Percentiles rank a stretch among this genome's conserved stretches.
phyloP scores from a whole-genome alignment of 1,284 basidiomycete genomes.

The Microbotryum saponariae region DNA sequence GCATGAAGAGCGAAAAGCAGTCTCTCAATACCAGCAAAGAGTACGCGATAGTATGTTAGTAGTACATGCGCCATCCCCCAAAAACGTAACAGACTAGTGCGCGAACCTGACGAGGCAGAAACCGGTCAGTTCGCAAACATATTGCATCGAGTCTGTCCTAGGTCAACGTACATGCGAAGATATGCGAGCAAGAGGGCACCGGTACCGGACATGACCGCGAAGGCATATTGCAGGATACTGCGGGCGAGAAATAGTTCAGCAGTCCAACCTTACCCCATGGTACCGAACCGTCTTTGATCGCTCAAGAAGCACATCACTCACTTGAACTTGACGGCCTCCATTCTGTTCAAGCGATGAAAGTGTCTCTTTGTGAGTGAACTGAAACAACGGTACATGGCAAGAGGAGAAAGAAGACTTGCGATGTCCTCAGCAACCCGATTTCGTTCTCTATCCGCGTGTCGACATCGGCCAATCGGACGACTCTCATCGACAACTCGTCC shows the following conservation, averaged over 20 bases:
- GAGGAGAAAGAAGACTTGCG: slow-evolving; percentile 2
- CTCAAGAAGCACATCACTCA: slow-evolving; percentile 3
- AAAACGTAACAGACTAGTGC: too few relatives aligned
- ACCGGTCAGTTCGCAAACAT: too few relatives aligned
- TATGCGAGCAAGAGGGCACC: slow-evolving; percentile 34
- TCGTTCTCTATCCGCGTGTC: slow-evolving; percentile 96
- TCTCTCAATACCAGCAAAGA: too few relatives aligned
- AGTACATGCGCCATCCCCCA: too few relatives aligned
- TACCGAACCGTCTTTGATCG: too few relatives aligned
- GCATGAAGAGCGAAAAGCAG: too few relatives aligned
- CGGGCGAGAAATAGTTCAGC: background rate
- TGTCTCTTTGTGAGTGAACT: background rate
- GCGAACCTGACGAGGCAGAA: too few relatives aligned
- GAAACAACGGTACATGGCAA: background rate
- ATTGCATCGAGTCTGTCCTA: too few relatives aligned
- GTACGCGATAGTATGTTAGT: too few relatives aligned
- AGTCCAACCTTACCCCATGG: too few relatives aligned
- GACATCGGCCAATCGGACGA: slow-evolving; percentile 96
- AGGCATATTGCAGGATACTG: slow-evolving; percentile 35
- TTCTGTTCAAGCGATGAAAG: slow-evolving; percentile 8
- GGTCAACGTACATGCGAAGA: slow-evolving; percentile 27
- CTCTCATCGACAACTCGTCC: slow-evolving; percentile 85
- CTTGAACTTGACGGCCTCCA: slow-evolving; percentile 38
- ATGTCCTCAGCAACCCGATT: slow-evolving; percentile 77
- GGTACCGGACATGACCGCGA: slow-evolving; percentile 36